These are phyloP conservation scores for Chlamydomonas reinhardtii DNA, from an alignment of 163 green algal genomes.

Conservation along the genomic window DNA sequence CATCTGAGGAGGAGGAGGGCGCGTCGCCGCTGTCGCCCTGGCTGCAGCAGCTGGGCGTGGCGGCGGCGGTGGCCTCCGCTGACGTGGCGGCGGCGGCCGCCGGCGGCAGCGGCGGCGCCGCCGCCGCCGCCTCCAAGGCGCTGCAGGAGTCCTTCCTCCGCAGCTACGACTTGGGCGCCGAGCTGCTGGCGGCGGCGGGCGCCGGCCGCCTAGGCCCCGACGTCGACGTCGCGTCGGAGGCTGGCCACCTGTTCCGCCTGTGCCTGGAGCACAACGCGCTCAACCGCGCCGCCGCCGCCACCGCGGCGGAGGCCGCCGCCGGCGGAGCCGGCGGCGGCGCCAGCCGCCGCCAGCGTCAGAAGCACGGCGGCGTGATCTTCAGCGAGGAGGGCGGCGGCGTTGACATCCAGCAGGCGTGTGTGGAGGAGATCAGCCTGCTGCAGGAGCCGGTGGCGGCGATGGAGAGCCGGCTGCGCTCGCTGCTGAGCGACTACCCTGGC, in stretches of 20 bases:
- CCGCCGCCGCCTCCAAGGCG: neutral
- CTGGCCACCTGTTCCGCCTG: slow-evolving; percentile 68
- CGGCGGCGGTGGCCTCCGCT: too few relatives aligned
- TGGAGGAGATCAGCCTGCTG: slow-evolving; percentile 87
- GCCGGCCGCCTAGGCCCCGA: slow-evolving; percentile 21
- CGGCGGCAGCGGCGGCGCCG: neutral
- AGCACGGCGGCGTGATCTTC: slow-evolving; percentile 15
- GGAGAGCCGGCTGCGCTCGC: slow-evolving; percentile 63
- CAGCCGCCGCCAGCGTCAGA: neutral
- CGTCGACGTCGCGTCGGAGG: slow-evolving; percentile 57
- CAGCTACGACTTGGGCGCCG: slow-evolving; percentile 50
- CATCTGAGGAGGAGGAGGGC: too few relatives aligned
- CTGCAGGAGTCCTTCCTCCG: slow-evolving; percentile 16
- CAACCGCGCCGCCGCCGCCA: slow-evolving; percentile 54
- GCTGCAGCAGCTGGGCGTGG: neutral
- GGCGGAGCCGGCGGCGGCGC: neutral
- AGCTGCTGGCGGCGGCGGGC: slow-evolving; percentile 36
- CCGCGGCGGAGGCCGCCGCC: slow-evolving; percentile 53
- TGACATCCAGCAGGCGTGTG: slow-evolving; percentile 63
- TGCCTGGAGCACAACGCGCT: slow-evolving; percentile 65
- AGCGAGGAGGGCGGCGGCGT: slow-evolving; percentile 42
- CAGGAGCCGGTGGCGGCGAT: slow-evolving; percentile 74
- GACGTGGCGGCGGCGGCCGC: neutral
- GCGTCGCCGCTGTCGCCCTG: too few relatives aligned
- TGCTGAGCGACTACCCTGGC: slow-evolving; percentile 95